Percentiles rank a stretch among this genome's conserved stretches.
phyloP scores from a whole-genome alignment of 1,284 basidiomycete species.

The Ceratobasidium sp. region DNA sequence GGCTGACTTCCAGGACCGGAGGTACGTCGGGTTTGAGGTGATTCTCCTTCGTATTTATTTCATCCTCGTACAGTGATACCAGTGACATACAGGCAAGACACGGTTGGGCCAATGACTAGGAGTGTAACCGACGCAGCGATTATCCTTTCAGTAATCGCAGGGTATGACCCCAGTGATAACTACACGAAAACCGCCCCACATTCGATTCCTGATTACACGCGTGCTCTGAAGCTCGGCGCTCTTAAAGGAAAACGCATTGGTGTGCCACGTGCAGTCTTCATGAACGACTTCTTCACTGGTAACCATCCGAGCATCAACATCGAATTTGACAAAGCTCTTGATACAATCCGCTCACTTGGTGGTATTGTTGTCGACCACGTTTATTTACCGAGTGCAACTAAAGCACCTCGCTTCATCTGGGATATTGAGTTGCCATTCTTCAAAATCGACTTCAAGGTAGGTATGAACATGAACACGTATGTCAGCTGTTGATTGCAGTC shows the following conservation, averaged over 20 bases:
- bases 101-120: constrained; percentile 67
- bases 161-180: constrained; percentile 64
- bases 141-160: constrained; percentile 65
- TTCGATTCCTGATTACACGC: constrained; percentile 62
- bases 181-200: constrained; percentile 65
- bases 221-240: constrained; percentile 58
- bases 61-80: constrained; percentile 62
- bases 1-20: constrained; percentile 67
- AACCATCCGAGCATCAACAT: constrained; percentile 30
- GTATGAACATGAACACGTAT: constrained; percentile 5
- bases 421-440: constrained; percentile 64
- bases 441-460: constrained; percentile 64
- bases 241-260: constrained; percentile 66
- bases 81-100: constrained; percentile 68
- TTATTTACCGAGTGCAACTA: constrained; percentile 63
- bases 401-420: constrained; percentile 53
- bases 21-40: constrained; percentile 50
- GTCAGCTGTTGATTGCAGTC: background rate
- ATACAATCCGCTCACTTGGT: constrained; percentile 59
- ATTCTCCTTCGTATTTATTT: background rate
- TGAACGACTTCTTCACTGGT: constrained; percentile 30
- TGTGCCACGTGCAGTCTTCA: constrained; percentile 53
- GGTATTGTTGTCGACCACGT: constrained; percentile 69
- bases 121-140: constrained; percentile 66
- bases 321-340: constrained; percentile 60